Conservation (phyloP, 2,329 filamentous ascomycete genomes). For the Rhytidhysteron rufulum region DNA sequence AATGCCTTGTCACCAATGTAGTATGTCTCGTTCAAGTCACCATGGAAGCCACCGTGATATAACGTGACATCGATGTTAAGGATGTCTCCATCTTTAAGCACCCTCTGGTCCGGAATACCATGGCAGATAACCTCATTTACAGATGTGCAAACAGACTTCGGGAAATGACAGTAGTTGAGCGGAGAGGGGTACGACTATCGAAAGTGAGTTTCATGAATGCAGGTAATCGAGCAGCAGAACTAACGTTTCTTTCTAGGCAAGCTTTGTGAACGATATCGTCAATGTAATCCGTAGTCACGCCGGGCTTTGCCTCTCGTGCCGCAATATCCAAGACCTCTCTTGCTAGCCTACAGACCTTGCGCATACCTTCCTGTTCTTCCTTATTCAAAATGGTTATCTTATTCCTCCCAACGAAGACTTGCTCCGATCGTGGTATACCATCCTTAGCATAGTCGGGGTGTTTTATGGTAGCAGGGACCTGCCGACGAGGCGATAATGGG, state of each 20-base stretch:
- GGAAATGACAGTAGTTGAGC: constrained; percentile 92
- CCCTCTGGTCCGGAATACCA: constrained; percentile 89
- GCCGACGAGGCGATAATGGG: constrained; percentile 35
- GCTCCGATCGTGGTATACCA: constrained; percentile 68
- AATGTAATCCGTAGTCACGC: constrained; percentile 91
- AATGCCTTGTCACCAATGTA: constrained; percentile 89
- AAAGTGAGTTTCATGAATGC: constrained; percentile 11
- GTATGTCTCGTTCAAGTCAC: constrained; percentile 97
- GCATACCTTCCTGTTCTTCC: constrained; percentile 81
- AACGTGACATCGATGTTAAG: constrained; percentile 94
- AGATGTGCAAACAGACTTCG: constrained; percentile 96
- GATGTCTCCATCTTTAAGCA: constrained; percentile 88
- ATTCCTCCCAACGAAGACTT: constrained; percentile 65
- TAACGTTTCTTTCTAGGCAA: constrained; percentile 84
- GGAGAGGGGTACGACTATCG: constrained; percentile 89
- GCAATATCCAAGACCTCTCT: constrained; percentile 92
- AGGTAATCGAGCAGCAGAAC: constrained; percentile 27
- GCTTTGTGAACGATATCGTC: constrained; percentile 95
- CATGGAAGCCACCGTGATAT: constrained; percentile 93
- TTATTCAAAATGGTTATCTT: constrained; percentile 80
- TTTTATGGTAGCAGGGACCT: constrained; percentile 73
- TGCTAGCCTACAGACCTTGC: constrained; percentile 81
- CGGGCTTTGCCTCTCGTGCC: constrained; percentile 77
- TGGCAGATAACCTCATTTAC: constrained; percentile 98
- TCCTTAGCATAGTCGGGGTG: constrained; percentile 85